Percentiles rank a stretch among this genome's conserved stretches.
phyloP scores from a whole-genome alignment of 495 filamentous ascomycete species.

The Penicillium canariense region DNA sequence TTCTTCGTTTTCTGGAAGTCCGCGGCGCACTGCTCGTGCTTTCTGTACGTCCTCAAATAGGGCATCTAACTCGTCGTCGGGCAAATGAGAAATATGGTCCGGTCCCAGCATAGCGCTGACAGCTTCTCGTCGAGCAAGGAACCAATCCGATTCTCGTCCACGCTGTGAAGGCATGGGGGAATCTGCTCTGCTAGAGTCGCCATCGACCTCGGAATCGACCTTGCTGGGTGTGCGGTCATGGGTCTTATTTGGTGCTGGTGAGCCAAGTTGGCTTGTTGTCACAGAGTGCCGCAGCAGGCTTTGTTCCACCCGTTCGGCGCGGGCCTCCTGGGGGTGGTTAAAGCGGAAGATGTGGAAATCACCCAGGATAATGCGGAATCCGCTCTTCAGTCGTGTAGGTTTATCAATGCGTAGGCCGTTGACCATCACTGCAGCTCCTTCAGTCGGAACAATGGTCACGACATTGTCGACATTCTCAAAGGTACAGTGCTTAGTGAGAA shows the following conservation, averaged over 20 bases:
- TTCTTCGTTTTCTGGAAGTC: conserved; percentile 70
- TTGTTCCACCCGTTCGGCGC: conserved; percentile 86
- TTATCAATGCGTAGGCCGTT: conserved; percentile 87
- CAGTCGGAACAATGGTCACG: conserved; percentile 84
- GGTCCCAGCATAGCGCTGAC: conserved; percentile 86
- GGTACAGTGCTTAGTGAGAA: conserved; percentile 85
- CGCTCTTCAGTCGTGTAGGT: conserved; percentile 80
- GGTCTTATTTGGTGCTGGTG: conserved; percentile 63
- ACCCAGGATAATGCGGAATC: conserved; percentile 90
- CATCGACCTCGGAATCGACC: conserved; percentile 66
- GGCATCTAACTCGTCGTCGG: conserved; percentile 92
- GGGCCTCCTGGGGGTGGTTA: conserved; percentile 95
- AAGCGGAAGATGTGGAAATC: conserved; percentile 99
- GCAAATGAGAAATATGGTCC: conserved; percentile 82
- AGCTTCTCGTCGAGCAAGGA: conserved; percentile 88
- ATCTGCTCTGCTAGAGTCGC: conserved; percentile 67
- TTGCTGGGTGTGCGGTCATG: conserved; percentile 79
- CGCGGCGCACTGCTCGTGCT: conserved; percentile 77
- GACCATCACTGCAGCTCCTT: conserved; percentile 94
- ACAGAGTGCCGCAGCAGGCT: conserved; percentile 87
- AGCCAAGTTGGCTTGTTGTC: conserved; percentile 74
- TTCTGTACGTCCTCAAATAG: conserved; percentile 93
- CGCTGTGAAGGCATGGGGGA: conserved; percentile 69
- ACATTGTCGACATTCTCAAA: conserved; percentile 91
- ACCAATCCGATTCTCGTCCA: conserved; percentile 91